Conservation (phyloP, 2,329 filamentous ascomycete genomes). For the Rutstroemia sp. region DNA sequence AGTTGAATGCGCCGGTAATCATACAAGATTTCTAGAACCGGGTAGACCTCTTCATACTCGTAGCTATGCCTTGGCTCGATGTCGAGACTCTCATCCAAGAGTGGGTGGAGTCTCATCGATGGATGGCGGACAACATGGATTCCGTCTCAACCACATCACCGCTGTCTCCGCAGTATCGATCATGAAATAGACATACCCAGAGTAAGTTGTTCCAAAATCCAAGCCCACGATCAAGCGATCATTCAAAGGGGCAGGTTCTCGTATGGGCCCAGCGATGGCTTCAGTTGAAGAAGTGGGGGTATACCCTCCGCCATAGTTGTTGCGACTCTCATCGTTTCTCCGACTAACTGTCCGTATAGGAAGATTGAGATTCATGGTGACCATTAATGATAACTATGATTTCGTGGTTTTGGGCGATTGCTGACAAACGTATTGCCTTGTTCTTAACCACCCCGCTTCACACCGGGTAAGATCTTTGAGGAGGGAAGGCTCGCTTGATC, state of each 20-base stretch:
- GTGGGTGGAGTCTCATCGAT: no score
- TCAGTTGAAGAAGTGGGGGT: constrained; percentile 50
- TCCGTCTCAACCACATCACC: no score
- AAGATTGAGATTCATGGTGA: constrained; percentile 29
- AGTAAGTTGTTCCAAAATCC: constrained; percentile 81
- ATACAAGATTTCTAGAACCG: no score
- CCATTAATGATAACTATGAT: neutral
- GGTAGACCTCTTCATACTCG: no score
- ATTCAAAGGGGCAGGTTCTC: constrained; percentile 43
- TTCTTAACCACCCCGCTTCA: neutral
- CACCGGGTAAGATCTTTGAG: no score
- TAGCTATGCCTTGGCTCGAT: no score
- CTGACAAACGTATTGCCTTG: neutral
- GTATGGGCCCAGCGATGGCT: constrained; percentile 53
- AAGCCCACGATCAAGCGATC: constrained; percentile 70
- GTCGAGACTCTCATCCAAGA: no score
- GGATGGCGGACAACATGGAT: no score
- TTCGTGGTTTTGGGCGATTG: neutral
- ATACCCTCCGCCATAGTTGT: constrained; percentile 31
- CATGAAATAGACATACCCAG: constrained; percentile 41
- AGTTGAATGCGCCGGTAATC: no score
- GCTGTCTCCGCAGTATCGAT: neutral
- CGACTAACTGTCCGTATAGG: constrained; percentile 24
- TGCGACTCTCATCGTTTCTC: constrained; percentile 28
- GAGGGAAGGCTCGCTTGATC: no score